Evolutionary conservation across 2,329 filamentous ascomycete species (phyloP), one percentile per base, ranked within the genome.

Genomic region (Botrytis fragariae): DNA sequence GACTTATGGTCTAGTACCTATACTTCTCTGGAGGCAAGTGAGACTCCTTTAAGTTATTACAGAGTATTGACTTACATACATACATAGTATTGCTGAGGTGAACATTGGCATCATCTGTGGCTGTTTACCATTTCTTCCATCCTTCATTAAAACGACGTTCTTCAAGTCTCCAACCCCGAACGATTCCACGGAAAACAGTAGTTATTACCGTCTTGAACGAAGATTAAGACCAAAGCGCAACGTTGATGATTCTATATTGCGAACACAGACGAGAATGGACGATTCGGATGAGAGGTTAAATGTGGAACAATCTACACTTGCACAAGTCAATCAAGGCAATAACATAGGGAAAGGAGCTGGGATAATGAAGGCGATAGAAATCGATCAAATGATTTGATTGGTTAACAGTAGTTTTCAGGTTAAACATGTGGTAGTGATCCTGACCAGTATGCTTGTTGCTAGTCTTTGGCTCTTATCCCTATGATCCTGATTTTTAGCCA

Each of bases 31-130:
- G 42, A 65, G 63, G 63, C 22, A 65, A 22, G 42, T 37, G 22
- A 45, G 16, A 35, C 4, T 9, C 20, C 20, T 12, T 48, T 35
- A 12, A 16, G 7, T 10, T 1, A n/a, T 48, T 25, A 35, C 6
- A 32, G 63, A 48, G 6, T 48, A 22, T 65, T 48, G 42, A 16
- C 63, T 65, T 22, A n/a, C 16, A 32, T 32, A 25, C 9, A 48
- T 37, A 48, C 6, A 65, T 29, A 65, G 63, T 48, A 48, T 65
- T 35, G 63, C 42, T 37, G 63, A 65, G 20, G 4, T 48, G 10
- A 37, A 48, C n/a, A 48, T 65, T 35, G 63, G 63, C 63, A 65
- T 65, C 44, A 48, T 65, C 20, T 65, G 63, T 32, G 63, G 44
- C 20, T 65, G 63, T 14, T 48, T 65, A 25, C 62, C 63, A n/a